phyloP scores from a whole-genome alignment of 2,329 filamentous ascomycete genomes.

The Penicillium sp. region DNA sequence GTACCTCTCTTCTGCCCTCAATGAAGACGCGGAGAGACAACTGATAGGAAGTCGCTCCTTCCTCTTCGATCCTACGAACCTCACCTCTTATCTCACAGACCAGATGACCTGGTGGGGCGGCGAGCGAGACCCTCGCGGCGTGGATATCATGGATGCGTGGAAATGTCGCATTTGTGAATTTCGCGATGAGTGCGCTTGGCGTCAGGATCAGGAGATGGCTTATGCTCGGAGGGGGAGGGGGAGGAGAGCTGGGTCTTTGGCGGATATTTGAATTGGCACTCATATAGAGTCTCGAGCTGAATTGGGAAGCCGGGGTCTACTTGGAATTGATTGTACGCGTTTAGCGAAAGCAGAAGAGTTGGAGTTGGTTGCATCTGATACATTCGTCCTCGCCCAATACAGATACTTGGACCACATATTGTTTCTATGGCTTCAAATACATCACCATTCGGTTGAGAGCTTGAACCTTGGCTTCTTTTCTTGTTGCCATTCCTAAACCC shows the following conservation, averaged over 20 bases:
- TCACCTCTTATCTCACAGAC: conserved; percentile 63
- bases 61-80: conserved; percentile 59
- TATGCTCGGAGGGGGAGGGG: conserved; percentile 35
- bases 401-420: background rate
- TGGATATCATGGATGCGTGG: conserved; percentile 77
- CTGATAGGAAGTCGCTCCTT: conserved; percentile 58
- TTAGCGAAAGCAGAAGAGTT: background rate
- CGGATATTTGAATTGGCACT: conserved; percentile 9
- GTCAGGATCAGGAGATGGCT: conserved; percentile 64
- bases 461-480: no score
- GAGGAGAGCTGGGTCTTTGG: conserved; percentile 14
- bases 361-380: background rate
- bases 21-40: conserved; percentile 23
- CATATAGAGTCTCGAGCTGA: no score
- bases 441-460: no score
- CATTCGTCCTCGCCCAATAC: background rate
- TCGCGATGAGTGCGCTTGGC: conserved; percentile 72
- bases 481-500: no score
- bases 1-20: conserved; percentile 40
- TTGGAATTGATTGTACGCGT: background rate
- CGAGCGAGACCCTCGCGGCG: conserved; percentile 66
- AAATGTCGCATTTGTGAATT: conserved; percentile 88
- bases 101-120: conserved; percentile 89
- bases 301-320: no score
- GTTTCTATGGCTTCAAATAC: background rate